Conservation (phyloP, 2,329 filamentous ascomycete genomes). For the Scedosporium aurantiacum region DNA sequence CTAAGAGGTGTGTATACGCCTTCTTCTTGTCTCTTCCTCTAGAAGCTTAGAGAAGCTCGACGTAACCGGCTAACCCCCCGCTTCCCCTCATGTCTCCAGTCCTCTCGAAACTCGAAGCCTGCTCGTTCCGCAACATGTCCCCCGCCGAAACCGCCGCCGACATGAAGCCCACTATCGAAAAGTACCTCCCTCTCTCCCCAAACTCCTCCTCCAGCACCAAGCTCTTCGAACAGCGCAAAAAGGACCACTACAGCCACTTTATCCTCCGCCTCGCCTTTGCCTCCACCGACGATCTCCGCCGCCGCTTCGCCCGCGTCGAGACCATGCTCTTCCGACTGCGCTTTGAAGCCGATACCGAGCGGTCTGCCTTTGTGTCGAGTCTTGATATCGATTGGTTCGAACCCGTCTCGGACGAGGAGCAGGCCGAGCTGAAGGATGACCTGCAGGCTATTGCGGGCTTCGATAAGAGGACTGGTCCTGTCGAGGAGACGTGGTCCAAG, state of each 20-base stretch:
- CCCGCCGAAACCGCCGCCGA: slow-evolving; percentile 71
- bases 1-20: slow-evolving; percentile 53
- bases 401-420: slow-evolving; percentile 68
- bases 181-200: slow-evolving; percentile 70
- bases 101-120: slow-evolving; percentile 81
- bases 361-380: slow-evolving; percentile 62
- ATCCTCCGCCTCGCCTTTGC: slow-evolving; percentile 90
- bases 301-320: slow-evolving; percentile 78
- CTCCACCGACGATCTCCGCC: slow-evolving; percentile 77
- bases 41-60: slow-evolving; percentile 2
- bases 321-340: slow-evolving; percentile 79
- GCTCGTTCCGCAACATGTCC: slow-evolving; percentile 84
- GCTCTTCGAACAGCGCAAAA: slow-evolving; percentile 66
- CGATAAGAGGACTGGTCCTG: slow-evolving; percentile 23
- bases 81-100: slow-evolving; percentile 34
- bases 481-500: slow-evolving; percentile 85
- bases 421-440: slow-evolving; percentile 47
- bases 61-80: background rate
- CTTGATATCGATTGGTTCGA: slow-evolving; percentile 89
- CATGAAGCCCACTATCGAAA: slow-evolving; percentile 78
- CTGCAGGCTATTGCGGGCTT: slow-evolving; percentile 36
- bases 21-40: background rate
- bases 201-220: slow-evolving; percentile 53
- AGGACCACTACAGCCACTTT: slow-evolving; percentile 97
- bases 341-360: slow-evolving; percentile 67